Base-by-base conservation (phyloP, 768 basidiomycete genomes). In the Trametes cinnabarina region DNA sequence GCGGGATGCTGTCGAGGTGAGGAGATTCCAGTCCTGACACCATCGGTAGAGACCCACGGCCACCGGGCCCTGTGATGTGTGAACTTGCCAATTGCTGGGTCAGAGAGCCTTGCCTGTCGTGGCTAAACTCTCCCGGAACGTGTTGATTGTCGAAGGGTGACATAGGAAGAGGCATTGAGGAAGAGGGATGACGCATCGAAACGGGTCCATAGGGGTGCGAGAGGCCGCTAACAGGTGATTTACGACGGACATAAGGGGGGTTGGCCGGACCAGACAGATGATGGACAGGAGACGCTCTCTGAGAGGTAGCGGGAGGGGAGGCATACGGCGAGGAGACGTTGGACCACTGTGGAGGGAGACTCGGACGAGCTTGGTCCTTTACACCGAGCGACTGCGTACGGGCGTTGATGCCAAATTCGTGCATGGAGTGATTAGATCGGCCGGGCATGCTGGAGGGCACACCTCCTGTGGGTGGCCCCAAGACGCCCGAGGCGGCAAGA, bases 211-310 rank as follows among this genome's bases (percentile, higher is more conserved):
- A 51, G 4, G 54, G 32, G 50, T 54, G 60, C 22, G 39, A 61
- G 73, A 47, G 47, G 81, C 84, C 85, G 76, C 74, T 54, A 40
- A 61, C 43, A 55, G 66, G 62, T 12, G 68, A 64, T 62, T 66
- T 72, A n/a, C 65, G 66, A 43, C 69, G 71, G 43, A 62, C 43
- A 50, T 61, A 67, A 4, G 70, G 57, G 17, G 49, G 39, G 30
- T 54, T 63, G 34, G 56, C 57, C 26, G 65, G 44, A 20, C 61
- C 58, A 11, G 66, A 55, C n/a, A 63, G 64, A 17, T 66, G 88
- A 89, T 25, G 86, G 80, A 34, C 82, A 77, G 74, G 85, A 85
- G 76, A 90, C 82, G 46, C 82, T 79, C 59, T 84, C 83, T 25
- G 88, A 81, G 59, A 61, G 10, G 63, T 56, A 11, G 19, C 53